Evolutionary conservation across 2,329 filamentous ascomycete genomes (phyloP).

Genomic region (Curvularia sp.): DNA sequence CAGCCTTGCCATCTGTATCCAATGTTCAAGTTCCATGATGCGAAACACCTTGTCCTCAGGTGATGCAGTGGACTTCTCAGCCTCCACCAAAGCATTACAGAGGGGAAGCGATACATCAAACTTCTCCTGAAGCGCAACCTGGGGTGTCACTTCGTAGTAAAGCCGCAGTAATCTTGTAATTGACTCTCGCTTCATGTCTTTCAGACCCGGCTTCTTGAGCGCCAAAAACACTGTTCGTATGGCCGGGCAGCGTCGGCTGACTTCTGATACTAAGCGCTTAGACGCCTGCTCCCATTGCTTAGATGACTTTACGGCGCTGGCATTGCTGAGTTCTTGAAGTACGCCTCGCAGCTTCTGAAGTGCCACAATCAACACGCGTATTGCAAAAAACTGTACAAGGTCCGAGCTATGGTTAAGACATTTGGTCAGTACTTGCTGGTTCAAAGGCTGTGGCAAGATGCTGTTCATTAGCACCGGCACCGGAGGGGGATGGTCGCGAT

Average conservation of each 20-base stretch:
- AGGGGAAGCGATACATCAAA: conserved; percentile 86
- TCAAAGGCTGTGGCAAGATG: conserved; percentile 82
- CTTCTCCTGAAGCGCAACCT: conserved; percentile 79
- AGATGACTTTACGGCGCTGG: conserved; percentile 48
- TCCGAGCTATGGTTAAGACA: conserved; percentile 80
- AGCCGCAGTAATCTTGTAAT: conserved; percentile 78
- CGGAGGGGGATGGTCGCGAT: conserved; percentile 75
- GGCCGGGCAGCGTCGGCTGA: conserved; percentile 77
- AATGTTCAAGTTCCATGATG: conserved; percentile 78
- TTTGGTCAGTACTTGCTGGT: conserved; percentile 76
- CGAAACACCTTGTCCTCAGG: conserved; percentile 63
- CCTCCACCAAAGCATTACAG: conserved; percentile 68
- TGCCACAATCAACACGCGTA: conserved; percentile 77
- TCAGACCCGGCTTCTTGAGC: conserved; percentile 74
- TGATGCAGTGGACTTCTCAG: conserved; percentile 55
- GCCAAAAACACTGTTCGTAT: conserved; percentile 80
- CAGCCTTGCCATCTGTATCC: conserved; percentile 79
- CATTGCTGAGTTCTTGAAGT: conserved; percentile 65
- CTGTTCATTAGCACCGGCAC: conserved; percentile 81
- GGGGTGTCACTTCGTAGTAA: conserved; percentile 85
- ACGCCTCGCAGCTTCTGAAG: conserved; percentile 77
- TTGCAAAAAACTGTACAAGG: conserved; percentile 82
- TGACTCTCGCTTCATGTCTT: conserved; percentile 78
- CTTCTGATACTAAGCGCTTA: conserved; percentile 72
- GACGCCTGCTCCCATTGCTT: conserved; percentile 73